phyloP scores from a whole-genome alignment of 495 filamentous ascomycete genomes.

The Schizothecium vesticola region DNA sequence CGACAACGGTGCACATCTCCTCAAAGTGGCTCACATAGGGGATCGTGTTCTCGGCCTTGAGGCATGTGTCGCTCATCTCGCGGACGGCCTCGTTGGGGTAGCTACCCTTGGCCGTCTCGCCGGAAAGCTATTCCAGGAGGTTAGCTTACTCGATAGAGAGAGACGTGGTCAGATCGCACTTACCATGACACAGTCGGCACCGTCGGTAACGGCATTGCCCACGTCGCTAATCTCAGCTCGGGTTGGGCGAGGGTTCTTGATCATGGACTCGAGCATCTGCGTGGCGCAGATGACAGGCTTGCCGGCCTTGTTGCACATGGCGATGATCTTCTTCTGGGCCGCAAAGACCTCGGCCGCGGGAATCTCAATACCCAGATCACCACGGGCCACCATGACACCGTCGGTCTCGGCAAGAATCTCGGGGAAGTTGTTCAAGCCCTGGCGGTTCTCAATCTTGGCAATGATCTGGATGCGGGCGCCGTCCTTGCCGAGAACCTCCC shows the following conservation, averaged over 20 bases:
- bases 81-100: conserved; percentile 89
- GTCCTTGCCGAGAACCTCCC: conserved; percentile 83
- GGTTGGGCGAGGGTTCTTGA: conserved; percentile 96
- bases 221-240: conserved; percentile 98
- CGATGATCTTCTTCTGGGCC: conserved; percentile 99
- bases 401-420: conserved; percentile 95
- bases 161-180: background rate
- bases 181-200: conserved; percentile 96
- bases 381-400: conserved; percentile 99
- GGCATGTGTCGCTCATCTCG: conserved; percentile 97
- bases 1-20: conserved; percentile 77
- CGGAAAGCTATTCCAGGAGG: conserved; percentile 53
- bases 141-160: background rate
- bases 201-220: conserved; percentile 94
- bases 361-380: conserved; percentile 97
- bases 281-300: conserved; percentile 93
- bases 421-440: conserved; percentile 95
- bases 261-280: conserved; percentile 90
- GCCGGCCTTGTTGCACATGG: conserved; percentile 98
- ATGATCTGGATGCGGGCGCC: conserved; percentile 98
- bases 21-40: conserved; percentile 96
- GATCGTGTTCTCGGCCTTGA: conserved; percentile 92
- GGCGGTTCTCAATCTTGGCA: conserved; percentile 99
- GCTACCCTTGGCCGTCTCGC: conserved; percentile 95
- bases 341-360: conserved; percentile 97